These are phyloP conservation scores for Lupinus albus DNA, from an alignment of 306 rosid species.

Conservation along the genomic window DNA sequence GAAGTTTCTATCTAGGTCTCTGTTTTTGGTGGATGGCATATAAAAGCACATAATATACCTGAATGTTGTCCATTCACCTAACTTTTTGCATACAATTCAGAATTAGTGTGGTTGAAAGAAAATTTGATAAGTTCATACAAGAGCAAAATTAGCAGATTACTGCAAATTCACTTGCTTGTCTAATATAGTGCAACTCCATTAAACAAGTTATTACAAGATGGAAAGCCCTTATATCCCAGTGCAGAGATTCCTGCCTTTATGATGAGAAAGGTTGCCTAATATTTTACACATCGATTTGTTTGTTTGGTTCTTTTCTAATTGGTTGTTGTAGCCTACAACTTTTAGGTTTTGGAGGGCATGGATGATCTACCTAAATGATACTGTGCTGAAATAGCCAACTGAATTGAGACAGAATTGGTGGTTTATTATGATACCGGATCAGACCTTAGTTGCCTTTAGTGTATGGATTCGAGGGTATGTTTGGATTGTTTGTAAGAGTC, in stretches of 20 bases:
- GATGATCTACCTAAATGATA: too few species aligned
- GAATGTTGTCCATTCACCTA: neutral
- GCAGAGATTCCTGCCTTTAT: constrained; percentile 17
- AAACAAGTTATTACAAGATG: neutral
- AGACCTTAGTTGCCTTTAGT: too few species aligned
- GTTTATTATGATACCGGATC: too few species aligned
- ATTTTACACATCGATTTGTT: neutral
- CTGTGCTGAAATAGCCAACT: too few species aligned
- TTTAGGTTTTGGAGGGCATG: too few species aligned
- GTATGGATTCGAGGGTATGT: too few species aligned
- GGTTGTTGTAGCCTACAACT: too few species aligned
- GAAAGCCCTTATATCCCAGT: constrained; percentile 3
- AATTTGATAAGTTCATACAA: neutral
- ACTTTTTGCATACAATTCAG: neutral
- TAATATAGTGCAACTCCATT: neutral
- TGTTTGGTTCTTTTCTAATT: too few species aligned
- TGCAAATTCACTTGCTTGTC: neutral
- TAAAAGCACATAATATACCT: neutral
- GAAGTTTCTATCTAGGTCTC: constrained; percentile 1
- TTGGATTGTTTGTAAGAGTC: too few species aligned
- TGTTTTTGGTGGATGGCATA: constrained; percentile 12
- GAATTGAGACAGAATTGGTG: too few species aligned
- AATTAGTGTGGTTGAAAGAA: neutral
- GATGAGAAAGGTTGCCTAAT: constrained; percentile 19
- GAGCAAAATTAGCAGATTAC: neutral